phyloP scores from a whole-genome alignment of 2,329 filamentous ascomycete species.

The Alternaria postmessia region DNA sequence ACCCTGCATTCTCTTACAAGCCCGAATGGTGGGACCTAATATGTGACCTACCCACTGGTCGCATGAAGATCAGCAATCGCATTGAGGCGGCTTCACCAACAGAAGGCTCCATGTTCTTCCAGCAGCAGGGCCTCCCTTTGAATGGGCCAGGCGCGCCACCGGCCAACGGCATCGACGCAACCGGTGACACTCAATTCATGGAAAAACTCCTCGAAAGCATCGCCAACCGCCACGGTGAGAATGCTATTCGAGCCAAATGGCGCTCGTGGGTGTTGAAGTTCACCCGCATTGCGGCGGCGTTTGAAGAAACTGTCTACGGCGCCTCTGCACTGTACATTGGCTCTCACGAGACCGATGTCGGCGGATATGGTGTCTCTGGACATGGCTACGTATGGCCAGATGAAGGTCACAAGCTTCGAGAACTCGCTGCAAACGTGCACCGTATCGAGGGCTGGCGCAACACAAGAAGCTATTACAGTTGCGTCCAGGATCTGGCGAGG shows the following conservation, averaged over 20 bases:
- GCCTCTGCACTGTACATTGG: slow-evolving; percentile 89
- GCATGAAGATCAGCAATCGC: slow-evolving; percentile 91
- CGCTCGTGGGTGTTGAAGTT: slow-evolving; percentile 95
- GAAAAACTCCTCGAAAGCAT: slow-evolving; percentile 84
- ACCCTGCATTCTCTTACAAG: slow-evolving; percentile 93
- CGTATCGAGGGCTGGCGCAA: slow-evolving; percentile 97
- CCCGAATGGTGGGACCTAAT: slow-evolving; percentile 98
- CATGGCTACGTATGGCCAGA: slow-evolving; percentile 97
- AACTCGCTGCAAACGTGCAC: slow-evolving; percentile 89
- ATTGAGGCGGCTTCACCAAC: slow-evolving; percentile 83
- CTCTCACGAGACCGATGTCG: slow-evolving; percentile 67
- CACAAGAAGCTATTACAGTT: slow-evolving; percentile 93
- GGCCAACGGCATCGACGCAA: slow-evolving; percentile 66
- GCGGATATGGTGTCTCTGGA: slow-evolving; percentile 68
- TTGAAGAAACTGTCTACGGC: slow-evolving; percentile 95
- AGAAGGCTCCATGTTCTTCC: slow-evolving; percentile 86
- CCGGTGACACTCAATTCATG: slow-evolving; percentile 90
- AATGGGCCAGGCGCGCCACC: slow-evolving; percentile 30
- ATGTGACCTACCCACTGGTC: slow-evolving; percentile 89
- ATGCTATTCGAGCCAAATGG: slow-evolving; percentile 90
- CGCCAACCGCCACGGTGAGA: slow-evolving; percentile 81
- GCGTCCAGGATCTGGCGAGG: slow-evolving; percentile 70
- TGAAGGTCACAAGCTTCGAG: slow-evolving; percentile 78
- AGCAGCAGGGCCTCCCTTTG: slow-evolving; percentile 66
- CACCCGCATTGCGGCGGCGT: slow-evolving; percentile 88